Evolutionary conservation across 257 asterid genomes (phyloP), one percentile per base, ranked within the genome.

Genomic region (Petunia secreta): DNA sequence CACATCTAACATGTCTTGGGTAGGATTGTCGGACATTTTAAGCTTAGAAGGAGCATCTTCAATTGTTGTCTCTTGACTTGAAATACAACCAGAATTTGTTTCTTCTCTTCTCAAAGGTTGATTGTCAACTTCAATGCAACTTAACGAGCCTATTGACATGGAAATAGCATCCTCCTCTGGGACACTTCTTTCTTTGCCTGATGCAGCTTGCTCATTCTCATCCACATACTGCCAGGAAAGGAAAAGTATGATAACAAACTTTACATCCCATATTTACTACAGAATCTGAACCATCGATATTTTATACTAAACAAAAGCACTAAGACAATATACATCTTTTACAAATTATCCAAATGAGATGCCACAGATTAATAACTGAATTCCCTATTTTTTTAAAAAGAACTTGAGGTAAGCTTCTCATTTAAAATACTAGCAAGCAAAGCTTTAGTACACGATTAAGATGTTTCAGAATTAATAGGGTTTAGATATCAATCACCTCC

Each of bases 1-100:
- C 83, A 88, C 46, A 41, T 88, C 87, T 71, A 88, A 82, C 88
- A 88, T 86, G 82, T 77, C 85, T 67, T 85, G 81, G 36, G 85
- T 10, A 8, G 87, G 82, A 83, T 82, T 78, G 62, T 81, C 87
- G 2, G 88, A 75, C 87, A 80, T 55, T 38, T 57, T 81, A 8
- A 77, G 80, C 78, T 66, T 67, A 37, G 67, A 3, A 63, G 68
- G 3, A 63, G 73, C 38, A 79, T 14, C 82, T n/a, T 66, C 80
- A 80, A 40, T 57, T 55, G 83, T 71, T 43, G 36, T 25, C 63
- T 80, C 82, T 64, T 53, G 77, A 16, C 74, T 44, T 41, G 79
- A 40, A 59, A 16, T 37, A 15, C 75, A 2, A 63, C 14, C 38
- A 80, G 50, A 57, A 68, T 67, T 46, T n/a, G 36, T 59, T 60